phyloP scores from a whole-genome alignment of 108 stramenopile genomes.

The Pseudonitzschia multistriata region DNA sequence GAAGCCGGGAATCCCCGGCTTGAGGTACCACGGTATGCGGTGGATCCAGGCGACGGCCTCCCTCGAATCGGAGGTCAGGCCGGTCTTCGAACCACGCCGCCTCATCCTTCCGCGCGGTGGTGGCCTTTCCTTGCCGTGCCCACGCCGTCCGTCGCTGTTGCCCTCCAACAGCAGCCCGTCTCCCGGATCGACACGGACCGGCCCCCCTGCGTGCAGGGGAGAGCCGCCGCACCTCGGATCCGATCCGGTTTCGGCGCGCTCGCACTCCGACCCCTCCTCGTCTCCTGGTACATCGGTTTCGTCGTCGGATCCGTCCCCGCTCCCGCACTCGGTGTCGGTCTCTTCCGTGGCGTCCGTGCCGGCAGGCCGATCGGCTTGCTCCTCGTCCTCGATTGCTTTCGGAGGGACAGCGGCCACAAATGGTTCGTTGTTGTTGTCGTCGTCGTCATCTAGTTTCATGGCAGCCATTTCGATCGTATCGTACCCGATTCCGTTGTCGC shows the following conservation, averaged over 20 bases:
- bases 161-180: no score
- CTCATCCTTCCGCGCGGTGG: not conserved
- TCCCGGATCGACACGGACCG: no score
- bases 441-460: not conserved
- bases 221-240: no score
- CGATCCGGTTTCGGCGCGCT: no score
- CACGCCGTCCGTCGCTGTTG: no score
- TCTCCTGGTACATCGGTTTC: not conserved
- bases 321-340: not conserved
- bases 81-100: constrained; percentile 14
- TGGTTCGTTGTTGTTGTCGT: not conserved
- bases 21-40: constrained; percentile 14
- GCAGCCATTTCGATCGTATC: constrained; percentile 6
- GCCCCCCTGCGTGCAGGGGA: no score
- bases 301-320: not conserved
- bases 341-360: not conserved
- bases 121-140: not conserved
- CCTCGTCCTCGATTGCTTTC: constrained; percentile 1
- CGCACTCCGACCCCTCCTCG: no score
- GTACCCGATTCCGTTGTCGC: not conserved
- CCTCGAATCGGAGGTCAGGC: constrained; percentile 15
- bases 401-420: not conserved
- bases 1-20: constrained; percentile 28
- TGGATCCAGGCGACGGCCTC: constrained; percentile 17
- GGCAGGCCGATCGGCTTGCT: not conserved